These are phyloP conservation scores for Leavenworthia alabamica DNA, from an alignment of 345 rosid genomes.

Conservation along the genomic window DNA sequence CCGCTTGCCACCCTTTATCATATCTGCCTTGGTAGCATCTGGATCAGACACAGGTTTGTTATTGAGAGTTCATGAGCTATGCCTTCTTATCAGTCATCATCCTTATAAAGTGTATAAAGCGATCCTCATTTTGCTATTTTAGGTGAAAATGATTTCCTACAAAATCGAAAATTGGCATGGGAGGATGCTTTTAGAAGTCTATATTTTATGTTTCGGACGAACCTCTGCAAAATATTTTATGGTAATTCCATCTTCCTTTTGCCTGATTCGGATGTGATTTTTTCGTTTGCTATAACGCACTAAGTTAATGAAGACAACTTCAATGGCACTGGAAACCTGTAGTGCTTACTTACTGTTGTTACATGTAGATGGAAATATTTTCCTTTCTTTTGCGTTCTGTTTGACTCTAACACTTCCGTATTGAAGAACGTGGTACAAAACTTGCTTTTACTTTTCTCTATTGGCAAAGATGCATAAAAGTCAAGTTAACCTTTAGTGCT, in stretches of 20 bases:
- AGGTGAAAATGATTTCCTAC: constrained; percentile 62
- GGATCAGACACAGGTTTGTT: constrained; percentile 64
- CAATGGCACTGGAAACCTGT: constrained; percentile 3
- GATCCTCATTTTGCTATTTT: constrained; percentile 19
- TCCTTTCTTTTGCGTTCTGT: neutral
- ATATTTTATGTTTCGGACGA: constrained; percentile 73
- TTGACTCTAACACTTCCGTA: neutral
- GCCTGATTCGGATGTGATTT: neutral
- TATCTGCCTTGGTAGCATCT: constrained; percentile 52
- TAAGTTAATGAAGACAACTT: neutral
- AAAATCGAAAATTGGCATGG: constrained; percentile 64
- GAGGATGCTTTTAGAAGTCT: constrained; percentile 90
- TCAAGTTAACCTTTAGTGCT: neutral
- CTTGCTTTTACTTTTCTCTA: neutral
- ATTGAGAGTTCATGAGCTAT: neutral
- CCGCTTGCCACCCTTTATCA: constrained; percentile 60
- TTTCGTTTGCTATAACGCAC: neutral
- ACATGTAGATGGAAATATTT: constrained; percentile 5
- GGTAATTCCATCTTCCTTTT: constrained; percentile 42
- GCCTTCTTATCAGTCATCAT: neutral
- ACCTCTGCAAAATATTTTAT: constrained; percentile 62
- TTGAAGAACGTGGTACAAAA: neutral
- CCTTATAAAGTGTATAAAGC: constrained; percentile 13
- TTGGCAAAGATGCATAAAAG: neutral
- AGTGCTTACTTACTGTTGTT: constrained; percentile 1